These are phyloP conservation scores for Phytophthora macrochlamydospora DNA, from an alignment of 352 stramenopile species.

Conservation along the genomic window DNA sequence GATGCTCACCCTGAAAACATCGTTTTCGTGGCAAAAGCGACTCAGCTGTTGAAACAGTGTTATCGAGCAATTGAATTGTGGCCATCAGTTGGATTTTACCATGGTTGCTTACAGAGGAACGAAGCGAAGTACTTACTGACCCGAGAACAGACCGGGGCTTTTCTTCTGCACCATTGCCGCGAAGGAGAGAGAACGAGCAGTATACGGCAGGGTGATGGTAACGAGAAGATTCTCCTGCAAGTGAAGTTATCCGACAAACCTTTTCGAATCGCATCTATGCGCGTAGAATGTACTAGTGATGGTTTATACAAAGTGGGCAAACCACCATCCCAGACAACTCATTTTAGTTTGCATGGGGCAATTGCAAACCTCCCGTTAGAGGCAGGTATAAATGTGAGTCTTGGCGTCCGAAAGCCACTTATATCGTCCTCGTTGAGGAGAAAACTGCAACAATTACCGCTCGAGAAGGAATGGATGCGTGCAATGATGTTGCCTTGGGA, in stretches of 20 bases:
- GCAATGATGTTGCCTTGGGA: conserved; percentile 31
- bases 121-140: conserved; percentile 36
- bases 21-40: conserved; percentile 18
- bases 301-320: conserved; percentile 48
- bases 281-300: conserved; percentile 35
- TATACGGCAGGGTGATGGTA: neutral
- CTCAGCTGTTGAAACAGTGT: conserved; percentile 39
- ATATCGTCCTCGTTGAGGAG: conserved; percentile 18
- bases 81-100: conserved; percentile 61
- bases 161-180: conserved; percentile 43
- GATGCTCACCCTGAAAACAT: conserved; percentile 12
- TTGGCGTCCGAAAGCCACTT: conserved; percentile 39
- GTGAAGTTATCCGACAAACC: conserved; percentile 52
- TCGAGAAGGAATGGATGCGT: conserved; percentile 11
- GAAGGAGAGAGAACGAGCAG: neutral
- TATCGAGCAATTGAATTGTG: conserved; percentile 60
- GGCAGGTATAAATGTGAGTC: conserved; percentile 37
- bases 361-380: conserved; percentile 43
- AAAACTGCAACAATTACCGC: conserved; percentile 17
- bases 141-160: conserved; percentile 40
- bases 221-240: conserved; percentile 33
- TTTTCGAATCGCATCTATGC: conserved; percentile 43
- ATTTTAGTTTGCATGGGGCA: conserved; percentile 56
- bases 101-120: conserved; percentile 36
- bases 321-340: conserved; percentile 19